Conservation (phyloP, 2,329 filamentous ascomycete genomes). For the Bipolaris cookei region DNA sequence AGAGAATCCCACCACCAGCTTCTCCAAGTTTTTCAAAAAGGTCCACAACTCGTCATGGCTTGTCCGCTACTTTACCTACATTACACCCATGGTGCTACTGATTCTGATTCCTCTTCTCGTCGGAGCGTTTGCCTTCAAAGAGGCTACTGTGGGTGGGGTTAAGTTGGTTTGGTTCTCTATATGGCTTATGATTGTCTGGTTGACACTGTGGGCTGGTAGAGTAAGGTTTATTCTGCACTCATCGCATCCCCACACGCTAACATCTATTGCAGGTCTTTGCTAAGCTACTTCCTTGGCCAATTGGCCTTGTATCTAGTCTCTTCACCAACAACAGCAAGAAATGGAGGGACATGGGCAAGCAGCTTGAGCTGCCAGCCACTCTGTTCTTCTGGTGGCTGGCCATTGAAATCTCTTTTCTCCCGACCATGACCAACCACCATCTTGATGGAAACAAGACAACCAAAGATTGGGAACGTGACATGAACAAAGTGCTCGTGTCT, state of each 20-base stretch:
- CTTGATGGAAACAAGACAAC: conserved; percentile 59
- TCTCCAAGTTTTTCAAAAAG: conserved; percentile 69
- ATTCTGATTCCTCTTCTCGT: conserved; percentile 72
- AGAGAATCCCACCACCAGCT: conserved; percentile 64
- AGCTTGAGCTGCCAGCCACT: conserved; percentile 83
- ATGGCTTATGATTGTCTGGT: conserved; percentile 93
- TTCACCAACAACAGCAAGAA: conserved; percentile 90
- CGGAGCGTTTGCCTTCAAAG: conserved; percentile 64
- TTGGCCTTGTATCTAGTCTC: conserved; percentile 71
- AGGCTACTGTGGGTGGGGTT: conserved; percentile 74
- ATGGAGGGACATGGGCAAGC: conserved; percentile 86
- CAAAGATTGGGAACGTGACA: conserved; percentile 73
- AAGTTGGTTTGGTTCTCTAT: conserved; percentile 88
- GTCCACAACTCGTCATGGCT: conserved; percentile 70
- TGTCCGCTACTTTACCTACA: conserved; percentile 74
- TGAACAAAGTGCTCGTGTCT: conserved; percentile 85
- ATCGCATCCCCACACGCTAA: conserved; percentile 11
- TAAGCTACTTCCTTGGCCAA: conserved; percentile 67
- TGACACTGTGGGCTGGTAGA: conserved; percentile 81
- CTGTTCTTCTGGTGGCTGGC: conserved; percentile 93
- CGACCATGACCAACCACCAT: conserved; percentile 75
- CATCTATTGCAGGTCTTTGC: conserved; percentile 59
- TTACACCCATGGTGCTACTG: conserved; percentile 67
- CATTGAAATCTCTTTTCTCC: conserved; percentile 82
- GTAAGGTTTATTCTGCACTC: conserved; percentile 40